These are phyloP conservation scores for Penicillium oxalicum DNA, from an alignment of 2,329 filamentous ascomycete genomes.

Conservation along the genomic window DNA sequence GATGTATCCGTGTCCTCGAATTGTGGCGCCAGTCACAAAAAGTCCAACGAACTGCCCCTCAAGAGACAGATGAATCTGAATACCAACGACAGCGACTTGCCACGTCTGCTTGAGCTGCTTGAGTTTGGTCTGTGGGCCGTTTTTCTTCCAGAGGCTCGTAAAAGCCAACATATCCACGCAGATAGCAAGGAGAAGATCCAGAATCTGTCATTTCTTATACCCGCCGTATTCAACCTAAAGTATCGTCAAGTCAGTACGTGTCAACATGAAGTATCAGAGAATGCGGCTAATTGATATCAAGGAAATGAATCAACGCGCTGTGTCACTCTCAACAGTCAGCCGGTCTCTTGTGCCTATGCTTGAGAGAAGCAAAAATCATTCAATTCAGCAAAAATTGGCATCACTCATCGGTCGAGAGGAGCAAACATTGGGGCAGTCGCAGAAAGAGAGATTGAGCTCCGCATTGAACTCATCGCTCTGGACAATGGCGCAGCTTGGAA, in stretches of 20 bases:
- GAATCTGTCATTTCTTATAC: slow-evolving; percentile 22
- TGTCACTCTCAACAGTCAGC: slow-evolving; percentile 30
- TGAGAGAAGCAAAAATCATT: slow-evolving; percentile 14
- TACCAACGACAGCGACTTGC: not conserved
- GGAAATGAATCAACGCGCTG: slow-evolving; percentile 33
- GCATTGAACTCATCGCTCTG: slow-evolving; percentile 29
- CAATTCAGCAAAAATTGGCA: slow-evolving; percentile 11
- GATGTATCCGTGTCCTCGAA: too few species aligned
- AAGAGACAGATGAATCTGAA: too few species aligned
- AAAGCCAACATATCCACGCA: slow-evolving; percentile 1
- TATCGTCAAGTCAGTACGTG: slow-evolving; percentile 26
- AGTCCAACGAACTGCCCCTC: too few species aligned
- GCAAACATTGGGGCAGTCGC: not conserved
- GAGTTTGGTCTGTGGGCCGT: slow-evolving; percentile 22
- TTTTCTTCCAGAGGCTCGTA: slow-evolving; percentile 7
- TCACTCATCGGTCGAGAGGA: slow-evolving; percentile 1
- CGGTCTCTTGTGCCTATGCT: slow-evolving; percentile 32
- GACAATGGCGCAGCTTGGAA: slow-evolving; percentile 25
- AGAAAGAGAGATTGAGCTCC: slow-evolving; percentile 8
- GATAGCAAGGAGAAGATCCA: slow-evolving; percentile 5
- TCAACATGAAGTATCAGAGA: not conserved
- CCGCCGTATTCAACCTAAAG: slow-evolving; percentile 25
- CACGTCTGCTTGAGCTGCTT: slow-evolving; percentile 18
- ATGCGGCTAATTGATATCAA: slow-evolving; percentile 9
- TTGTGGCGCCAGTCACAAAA: too few species aligned